phyloP scores from a whole-genome alignment of 257 asterid species.

The Forsythia viridissima region DNA sequence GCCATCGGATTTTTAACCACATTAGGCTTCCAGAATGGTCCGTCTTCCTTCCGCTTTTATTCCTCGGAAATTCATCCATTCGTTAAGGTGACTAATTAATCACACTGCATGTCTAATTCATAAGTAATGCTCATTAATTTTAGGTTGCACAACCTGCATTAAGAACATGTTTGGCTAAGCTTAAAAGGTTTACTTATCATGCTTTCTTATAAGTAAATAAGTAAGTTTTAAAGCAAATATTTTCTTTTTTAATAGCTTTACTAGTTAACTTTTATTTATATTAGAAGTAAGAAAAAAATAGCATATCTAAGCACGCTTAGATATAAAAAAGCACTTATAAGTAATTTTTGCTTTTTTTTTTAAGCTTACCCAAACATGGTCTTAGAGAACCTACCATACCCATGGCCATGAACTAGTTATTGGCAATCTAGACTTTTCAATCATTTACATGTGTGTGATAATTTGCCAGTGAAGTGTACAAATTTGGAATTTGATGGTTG shows the following conservation, averaged over 20 bases:
- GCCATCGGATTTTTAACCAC: constrained; percentile 71
- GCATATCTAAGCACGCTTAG: no score
- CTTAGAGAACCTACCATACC: neutral
- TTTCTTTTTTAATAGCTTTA: no score
- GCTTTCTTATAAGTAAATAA: no score
- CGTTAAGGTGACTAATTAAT: constrained; percentile 50
- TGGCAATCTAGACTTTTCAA: neutral
- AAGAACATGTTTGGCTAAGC: neutral
- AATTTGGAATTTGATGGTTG: constrained; percentile 1
- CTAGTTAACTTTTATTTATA: no score
- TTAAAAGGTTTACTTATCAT: no score
- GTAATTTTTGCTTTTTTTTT: no score
- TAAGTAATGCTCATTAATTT: neutral
- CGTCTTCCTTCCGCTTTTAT: constrained; percentile 45
- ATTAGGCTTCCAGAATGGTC: constrained; percentile 57
- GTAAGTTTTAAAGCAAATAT: no score
- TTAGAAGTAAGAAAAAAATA: no score
- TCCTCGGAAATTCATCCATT: constrained; percentile 76
- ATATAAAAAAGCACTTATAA: no score
- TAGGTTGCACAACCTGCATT: neutral
- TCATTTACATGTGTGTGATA: neutral
- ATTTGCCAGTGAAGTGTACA: neutral
- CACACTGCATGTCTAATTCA: neutral
- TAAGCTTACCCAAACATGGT: no score
- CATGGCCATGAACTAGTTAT: neutral